phyloP scores from a whole-genome alignment of 805 yeast species.

The Maudiozyma pseudohumilis region DNA sequence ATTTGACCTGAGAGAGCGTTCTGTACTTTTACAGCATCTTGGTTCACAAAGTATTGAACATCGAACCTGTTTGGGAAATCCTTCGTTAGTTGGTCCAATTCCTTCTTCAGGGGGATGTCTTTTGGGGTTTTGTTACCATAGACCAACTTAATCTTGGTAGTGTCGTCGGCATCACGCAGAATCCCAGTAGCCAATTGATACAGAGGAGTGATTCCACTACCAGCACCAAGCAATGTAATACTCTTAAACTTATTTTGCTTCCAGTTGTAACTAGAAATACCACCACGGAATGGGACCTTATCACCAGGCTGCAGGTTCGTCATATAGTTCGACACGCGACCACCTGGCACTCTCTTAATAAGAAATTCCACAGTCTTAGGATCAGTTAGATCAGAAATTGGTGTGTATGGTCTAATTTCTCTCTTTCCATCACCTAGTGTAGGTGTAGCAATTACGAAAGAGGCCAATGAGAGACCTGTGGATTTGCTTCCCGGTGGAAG shows the following conservation, averaged over 20 bases:
- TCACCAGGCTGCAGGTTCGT: slow-evolving; percentile 65
- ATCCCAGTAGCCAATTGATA: slow-evolving; percentile 75
- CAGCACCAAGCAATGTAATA: slow-evolving; percentile 84
- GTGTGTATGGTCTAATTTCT: slow-evolving; percentile 86
- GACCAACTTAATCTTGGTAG: slow-evolving; percentile 73
- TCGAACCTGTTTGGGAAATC: slow-evolving; percentile 69
- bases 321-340: slow-evolving; percentile 73
- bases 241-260: slow-evolving; percentile 72
- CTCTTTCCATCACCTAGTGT: slow-evolving; percentile 73
- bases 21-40: slow-evolving; percentile 41
- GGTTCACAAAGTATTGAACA: slow-evolving; percentile 72
- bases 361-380: slow-evolving; percentile 72
- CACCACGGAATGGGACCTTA: slow-evolving; percentile 85
- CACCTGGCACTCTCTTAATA: slow-evolving; percentile 75
- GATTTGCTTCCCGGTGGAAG: slow-evolving; percentile 55
- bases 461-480: slow-evolving; percentile 71
- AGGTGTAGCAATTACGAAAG: slow-evolving; percentile 69
- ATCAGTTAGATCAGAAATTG: slow-evolving; percentile 57
- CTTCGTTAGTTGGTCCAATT: slow-evolving; percentile 47
- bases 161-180: slow-evolving; percentile 70
- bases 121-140: slow-evolving; percentile 68
- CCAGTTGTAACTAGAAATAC: slow-evolving; percentile 85
- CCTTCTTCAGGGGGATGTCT: slow-evolving; percentile 72
- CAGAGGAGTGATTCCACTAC: slow-evolving; percentile 93
- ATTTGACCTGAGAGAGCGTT: slow-evolving; percentile 77